Evolutionary conservation across 768 basidiomycete species (phyloP), one percentile per base, ranked within the genome.

Genomic region (Hygrocybe punicea): DNA sequence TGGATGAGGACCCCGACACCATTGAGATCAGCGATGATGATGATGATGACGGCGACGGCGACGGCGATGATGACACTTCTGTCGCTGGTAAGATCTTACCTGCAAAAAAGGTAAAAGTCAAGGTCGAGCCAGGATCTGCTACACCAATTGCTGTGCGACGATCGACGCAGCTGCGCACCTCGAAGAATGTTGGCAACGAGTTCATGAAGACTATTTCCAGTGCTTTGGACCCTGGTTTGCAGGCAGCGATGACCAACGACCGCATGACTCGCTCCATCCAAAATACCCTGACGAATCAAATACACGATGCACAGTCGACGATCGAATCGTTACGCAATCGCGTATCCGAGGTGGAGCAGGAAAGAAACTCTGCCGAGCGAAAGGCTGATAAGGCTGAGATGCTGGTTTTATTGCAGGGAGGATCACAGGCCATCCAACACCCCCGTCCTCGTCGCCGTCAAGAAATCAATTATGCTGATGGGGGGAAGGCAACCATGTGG

Each of bases 1-100:
- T 60, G 9, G 58, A 67, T 47, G 51, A 53, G 5, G 60, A 66
- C n/a, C 8, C 36, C 21, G 50, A n/a, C n/a, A n/a, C n/a, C n/a
- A n/a, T n/a, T n/a, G n/a, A n/a, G n/a, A n/a, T 13, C 50, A 19
- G 21, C 19, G 17, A 37, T 5, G 21, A 7, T 11, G 14, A 6
- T 33, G 19, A 24, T 14, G 7, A 13, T 14, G 60, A 59, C 50
- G 48, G 29, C 17, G 29, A n/a, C 40, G 45, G 37, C n/a, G 36
- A 34, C 16, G 61, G 55, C 19, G 51, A 53, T 33, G 34, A 49
- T 9, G 44, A 45, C 7, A 19, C 36, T 9, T 9, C 36, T 16
- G 17, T 45, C 7, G 8, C 14, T 19, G 17, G 21, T 45, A 19
- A 19, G 10, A 45, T 45, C 17, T 10, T 19, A 8, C 8, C 8